A percentile compares a stretch with the other conserved stretches of the same genome.
These are phyloP conservation scores for Chlamydomonas reinhardtii DNA, from an alignment of 163 green algal species.

Conservation along the genomic window DNA sequence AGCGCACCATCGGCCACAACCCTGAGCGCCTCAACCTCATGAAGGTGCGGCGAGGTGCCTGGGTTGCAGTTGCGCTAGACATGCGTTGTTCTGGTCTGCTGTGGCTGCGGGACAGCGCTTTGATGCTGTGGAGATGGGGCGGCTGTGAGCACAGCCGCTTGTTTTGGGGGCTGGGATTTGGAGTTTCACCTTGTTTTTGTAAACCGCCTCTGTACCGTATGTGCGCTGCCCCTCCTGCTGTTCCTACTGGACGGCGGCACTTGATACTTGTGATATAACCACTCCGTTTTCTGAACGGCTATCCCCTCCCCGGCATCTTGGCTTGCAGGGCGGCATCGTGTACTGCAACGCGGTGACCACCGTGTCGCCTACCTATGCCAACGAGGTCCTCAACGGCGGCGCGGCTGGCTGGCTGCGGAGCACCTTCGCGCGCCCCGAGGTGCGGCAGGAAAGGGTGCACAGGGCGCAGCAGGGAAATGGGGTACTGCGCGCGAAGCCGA, in stretches of 20 bases:
- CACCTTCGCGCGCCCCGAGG: slow-evolving; percentile 67
- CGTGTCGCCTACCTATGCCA: slow-evolving; percentile 85
- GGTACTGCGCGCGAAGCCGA: too few relatives aligned
- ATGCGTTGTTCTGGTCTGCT: too few relatives aligned
- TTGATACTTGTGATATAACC: too few relatives aligned
- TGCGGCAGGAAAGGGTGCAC: slow-evolving; percentile 11
- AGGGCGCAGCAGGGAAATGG: background rate
- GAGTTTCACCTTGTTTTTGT: too few relatives aligned
- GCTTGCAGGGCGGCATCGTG: slow-evolving; percentile 87
- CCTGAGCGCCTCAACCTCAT: slow-evolving; percentile 95
- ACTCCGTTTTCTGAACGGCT: too few relatives aligned
- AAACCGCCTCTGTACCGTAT: too few relatives aligned
- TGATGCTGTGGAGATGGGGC: slow-evolving; percentile 57
- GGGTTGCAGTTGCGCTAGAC: too few relatives aligned
- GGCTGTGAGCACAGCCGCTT: slow-evolving; percentile 15
- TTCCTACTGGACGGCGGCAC: too few relatives aligned
- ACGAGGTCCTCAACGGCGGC: slow-evolving; percentile 70
- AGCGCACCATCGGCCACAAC: slow-evolving; percentile 98
- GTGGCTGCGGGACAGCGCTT: too few relatives aligned
- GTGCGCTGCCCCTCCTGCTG: too few relatives aligned
- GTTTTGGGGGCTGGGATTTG: background rate
- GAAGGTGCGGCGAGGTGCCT: slow-evolving; percentile 77
- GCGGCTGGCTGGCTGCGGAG: slow-evolving; percentile 81
- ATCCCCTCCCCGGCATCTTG: too few relatives aligned
- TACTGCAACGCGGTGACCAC: slow-evolving; percentile 94